These are phyloP conservation scores for Fusarium sp. DNA, from an alignment of 2,329 filamentous ascomycete species.

Conservation along the genomic window DNA sequence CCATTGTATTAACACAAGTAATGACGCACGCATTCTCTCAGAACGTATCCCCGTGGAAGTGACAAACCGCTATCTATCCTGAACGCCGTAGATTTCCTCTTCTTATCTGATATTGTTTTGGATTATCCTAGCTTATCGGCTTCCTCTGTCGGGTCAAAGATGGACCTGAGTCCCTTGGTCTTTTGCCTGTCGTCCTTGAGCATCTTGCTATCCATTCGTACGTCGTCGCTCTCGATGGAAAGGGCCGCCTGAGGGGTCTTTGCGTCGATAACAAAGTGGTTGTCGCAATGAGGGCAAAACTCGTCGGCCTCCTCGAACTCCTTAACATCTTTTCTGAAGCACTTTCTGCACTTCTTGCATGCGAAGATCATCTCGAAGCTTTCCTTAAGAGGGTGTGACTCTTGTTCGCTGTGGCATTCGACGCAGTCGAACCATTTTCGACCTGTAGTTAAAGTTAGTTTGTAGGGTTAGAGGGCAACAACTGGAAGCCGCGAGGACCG, in stretches of 20 bases:
- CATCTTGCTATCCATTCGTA: conserved; percentile 87
- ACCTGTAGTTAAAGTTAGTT: conserved; percentile 62
- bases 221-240: conserved; percentile 91
- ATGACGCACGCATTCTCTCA: conserved; percentile 44
- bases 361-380: conserved; percentile 90
- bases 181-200: conserved; percentile 87
- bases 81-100: conserved; percentile 47
- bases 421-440: conserved; percentile 99
- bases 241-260: conserved; percentile 84
- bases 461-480: neutral
- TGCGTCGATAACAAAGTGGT: conserved; percentile 96
- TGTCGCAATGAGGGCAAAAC: conserved; percentile 99
- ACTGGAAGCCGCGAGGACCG: neutral
- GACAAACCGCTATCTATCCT: conserved; percentile 43
- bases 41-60: conserved; percentile 29
- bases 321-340: conserved; percentile 91
- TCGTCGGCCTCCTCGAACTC: conserved; percentile 98
- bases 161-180: conserved; percentile 65
- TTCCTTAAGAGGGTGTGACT: conserved; percentile 81
- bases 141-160: conserved; percentile 80
- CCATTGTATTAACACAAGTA: conserved; percentile 55
- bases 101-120: conserved; percentile 37
- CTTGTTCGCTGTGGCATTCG: conserved; percentile 88
- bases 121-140: conserved; percentile 79
- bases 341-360: conserved; percentile 99